These are phyloP conservation scores for Pseudogymnoascus sp. DNA, from an alignment of 2,329 filamentous ascomycete genomes.

Conservation along the genomic window DNA sequence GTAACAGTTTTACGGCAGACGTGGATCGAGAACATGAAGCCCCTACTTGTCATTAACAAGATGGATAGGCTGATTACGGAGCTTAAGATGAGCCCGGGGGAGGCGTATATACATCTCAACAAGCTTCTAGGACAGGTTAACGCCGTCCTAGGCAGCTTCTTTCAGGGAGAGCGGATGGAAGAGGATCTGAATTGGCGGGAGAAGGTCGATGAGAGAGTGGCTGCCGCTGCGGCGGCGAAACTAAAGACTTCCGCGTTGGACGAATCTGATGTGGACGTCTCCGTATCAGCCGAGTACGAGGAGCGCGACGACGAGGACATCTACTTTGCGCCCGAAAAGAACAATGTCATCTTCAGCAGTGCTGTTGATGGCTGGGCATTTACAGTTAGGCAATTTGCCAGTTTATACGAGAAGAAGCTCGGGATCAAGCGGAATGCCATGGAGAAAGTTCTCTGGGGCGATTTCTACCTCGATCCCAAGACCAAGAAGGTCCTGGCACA, in stretches of 20 bases:
- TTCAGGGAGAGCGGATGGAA: slow-evolving; percentile 97
- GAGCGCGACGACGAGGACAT: slow-evolving; percentile 94
- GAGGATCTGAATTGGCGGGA: slow-evolving; percentile 96
- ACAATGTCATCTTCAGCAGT: slow-evolving; percentile 98
- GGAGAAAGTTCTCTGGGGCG: slow-evolving; percentile 94
- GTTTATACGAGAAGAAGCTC: slow-evolving; percentile 90
- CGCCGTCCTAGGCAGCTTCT: slow-evolving; percentile 93
- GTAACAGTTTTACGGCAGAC: slow-evolving; percentile 92
- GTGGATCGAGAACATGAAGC: slow-evolving; percentile 93
- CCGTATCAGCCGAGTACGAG: slow-evolving; percentile 57
- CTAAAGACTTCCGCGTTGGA: slow-evolving; percentile 22
- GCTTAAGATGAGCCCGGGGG: slow-evolving; percentile 81
- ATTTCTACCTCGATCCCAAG: slow-evolving; percentile 93
- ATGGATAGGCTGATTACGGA: slow-evolving; percentile 93
- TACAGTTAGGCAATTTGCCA: slow-evolving; percentile 87
- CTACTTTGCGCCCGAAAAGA: slow-evolving; percentile 96
- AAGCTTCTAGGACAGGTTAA: slow-evolving; percentile 94
- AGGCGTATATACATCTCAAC: slow-evolving; percentile 83
- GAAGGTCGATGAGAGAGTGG: slow-evolving; percentile 77
- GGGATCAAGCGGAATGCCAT: slow-evolving; percentile 82
- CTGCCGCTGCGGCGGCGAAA: slow-evolving; percentile 47
- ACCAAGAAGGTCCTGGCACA: slow-evolving; percentile 85
- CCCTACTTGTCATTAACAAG: slow-evolving; percentile 93
- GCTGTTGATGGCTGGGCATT: slow-evolving; percentile 99
- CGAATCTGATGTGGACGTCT: slow-evolving; percentile 33